Conservation (phyloP, 345 rosid species). For the Citrus reticulata region DNA sequence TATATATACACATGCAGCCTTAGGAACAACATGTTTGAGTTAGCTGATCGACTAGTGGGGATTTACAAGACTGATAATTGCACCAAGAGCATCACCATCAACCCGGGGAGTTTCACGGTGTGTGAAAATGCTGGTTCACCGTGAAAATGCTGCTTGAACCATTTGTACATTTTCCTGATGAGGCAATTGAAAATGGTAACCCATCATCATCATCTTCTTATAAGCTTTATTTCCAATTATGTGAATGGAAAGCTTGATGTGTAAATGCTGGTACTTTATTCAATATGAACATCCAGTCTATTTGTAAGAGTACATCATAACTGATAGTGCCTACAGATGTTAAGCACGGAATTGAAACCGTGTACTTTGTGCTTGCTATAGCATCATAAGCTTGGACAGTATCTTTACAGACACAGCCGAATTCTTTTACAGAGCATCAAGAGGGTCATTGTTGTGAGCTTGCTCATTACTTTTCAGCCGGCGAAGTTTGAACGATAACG, state of each 20-base stretch:
- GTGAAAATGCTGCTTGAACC: slow-evolving; percentile 48
- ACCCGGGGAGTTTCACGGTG: slow-evolving; percentile 81
- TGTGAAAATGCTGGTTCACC: slow-evolving; percentile 41
- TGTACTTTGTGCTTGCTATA: background rate
- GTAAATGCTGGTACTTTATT: background rate
- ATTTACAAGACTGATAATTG: slow-evolving; percentile 97
- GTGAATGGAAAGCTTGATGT: background rate
- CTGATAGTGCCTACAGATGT: background rate
- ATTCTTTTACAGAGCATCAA: background rate
- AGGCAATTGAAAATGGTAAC: background rate
- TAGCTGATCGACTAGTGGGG: slow-evolving; percentile 91
- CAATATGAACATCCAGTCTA: background rate
- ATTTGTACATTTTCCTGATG: background rate
- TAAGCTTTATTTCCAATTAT: background rate
- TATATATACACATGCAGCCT: slow-evolving; percentile 49
- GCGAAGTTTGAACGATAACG: slow-evolving; percentile 24
- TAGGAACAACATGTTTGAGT: slow-evolving; percentile 97
- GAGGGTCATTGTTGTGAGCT: slow-evolving; percentile 13
- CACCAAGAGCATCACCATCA: slow-evolving; percentile 92
- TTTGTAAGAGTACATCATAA: background rate
- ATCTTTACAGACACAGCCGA: background rate
- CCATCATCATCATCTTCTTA: background rate
- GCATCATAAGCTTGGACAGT: background rate
- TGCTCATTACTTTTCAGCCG: slow-evolving; percentile 14
- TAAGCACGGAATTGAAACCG: background rate